Percentiles rank a stretch among this genome's conserved stretches.
Evolutionary conservation across 1,284 basidiomycete genomes (phyloP).

Genomic region (Puccinia horiana): DNA sequence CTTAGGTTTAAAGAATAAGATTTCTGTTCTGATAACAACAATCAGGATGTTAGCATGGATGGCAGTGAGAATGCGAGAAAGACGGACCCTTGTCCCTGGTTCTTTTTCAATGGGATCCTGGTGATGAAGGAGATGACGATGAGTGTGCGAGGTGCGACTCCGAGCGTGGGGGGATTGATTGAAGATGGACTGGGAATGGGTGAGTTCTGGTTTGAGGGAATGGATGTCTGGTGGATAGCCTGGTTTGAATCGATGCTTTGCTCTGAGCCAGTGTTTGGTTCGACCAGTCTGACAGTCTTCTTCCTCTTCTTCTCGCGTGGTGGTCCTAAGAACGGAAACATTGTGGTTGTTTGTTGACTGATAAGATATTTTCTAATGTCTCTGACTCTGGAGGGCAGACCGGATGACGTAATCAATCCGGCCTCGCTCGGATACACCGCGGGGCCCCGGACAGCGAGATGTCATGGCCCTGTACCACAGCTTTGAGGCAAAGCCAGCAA

Average conservation of each 20-base stretch:
- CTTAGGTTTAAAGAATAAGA: slow-evolving; percentile 46
- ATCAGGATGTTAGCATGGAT: neutral
- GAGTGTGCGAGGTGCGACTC: neutral
- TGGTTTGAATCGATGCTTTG: neutral
- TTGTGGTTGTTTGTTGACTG: neutral
- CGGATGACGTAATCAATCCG: too few species aligned
- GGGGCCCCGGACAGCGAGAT: too few species aligned
- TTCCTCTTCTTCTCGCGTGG: neutral
- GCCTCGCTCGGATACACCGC: too few species aligned
- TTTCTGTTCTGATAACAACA: slow-evolving; percentile 27
- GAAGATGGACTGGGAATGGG: neutral
- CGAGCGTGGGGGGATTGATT: neutral
- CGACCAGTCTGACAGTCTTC: slow-evolving; percentile 6
- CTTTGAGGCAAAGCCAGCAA: too few species aligned
- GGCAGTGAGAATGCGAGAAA: neutral
- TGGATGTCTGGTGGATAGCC: neutral
- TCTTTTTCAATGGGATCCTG: neutral
- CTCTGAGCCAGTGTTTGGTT: neutral
- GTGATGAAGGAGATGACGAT: slow-evolving; percentile 50
- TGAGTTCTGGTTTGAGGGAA: neutral
- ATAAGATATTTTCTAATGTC: neutral
- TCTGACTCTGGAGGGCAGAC: too few species aligned
- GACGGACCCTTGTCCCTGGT: slow-evolving; percentile 39
- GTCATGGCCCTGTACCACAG: too few species aligned
- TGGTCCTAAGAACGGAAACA: slow-evolving; percentile 39